Evolutionary conservation across 2,329 filamentous ascomycete genomes (phyloP).

Genomic region (Fusarium algeriense): DNA sequence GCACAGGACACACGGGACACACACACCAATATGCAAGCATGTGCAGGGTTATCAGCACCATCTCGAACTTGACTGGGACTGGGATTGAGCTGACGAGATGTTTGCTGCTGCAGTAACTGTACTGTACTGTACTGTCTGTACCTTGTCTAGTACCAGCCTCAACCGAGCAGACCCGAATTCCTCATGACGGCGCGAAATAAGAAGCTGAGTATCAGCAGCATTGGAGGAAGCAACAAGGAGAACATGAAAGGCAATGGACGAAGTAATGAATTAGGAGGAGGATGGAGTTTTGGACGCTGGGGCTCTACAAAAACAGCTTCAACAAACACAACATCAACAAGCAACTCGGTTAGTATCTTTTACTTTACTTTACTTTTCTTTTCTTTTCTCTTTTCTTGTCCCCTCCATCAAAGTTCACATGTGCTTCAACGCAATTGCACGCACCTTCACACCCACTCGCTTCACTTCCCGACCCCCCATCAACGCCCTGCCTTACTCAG

Average conservation of each 20-base stretch:
- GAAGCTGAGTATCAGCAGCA: constrained; percentile 38
- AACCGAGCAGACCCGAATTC: constrained; percentile 5
- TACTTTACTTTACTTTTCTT: not conserved
- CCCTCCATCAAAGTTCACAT: constrained; percentile 15
- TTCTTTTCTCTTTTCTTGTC: constrained; percentile 4
- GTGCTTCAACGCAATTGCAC: not conserved
- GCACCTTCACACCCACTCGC: constrained; percentile 14
- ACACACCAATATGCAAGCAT: constrained; percentile 14
- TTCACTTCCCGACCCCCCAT: constrained; percentile 18
- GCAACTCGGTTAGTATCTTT: constrained; percentile 16
- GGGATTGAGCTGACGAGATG: constrained; percentile 26
- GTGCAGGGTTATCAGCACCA: constrained; percentile 14
- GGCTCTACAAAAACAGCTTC: constrained; percentile 26
- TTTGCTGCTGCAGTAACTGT: not conserved
- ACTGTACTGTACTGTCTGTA: not conserved
- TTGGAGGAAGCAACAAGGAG: constrained; percentile 23
- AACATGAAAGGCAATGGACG: constrained; percentile 31
- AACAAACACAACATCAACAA: constrained; percentile 12
- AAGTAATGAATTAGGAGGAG: constrained; percentile 22
- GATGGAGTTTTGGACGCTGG: constrained; percentile 40
- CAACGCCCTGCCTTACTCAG: constrained; percentile 25
- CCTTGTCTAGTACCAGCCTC: constrained; percentile 10
- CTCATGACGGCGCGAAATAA: constrained; percentile 32
- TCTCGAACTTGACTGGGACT: not conserved
- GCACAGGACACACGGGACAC: not conserved